A percentile compares a stretch with the other conserved stretches of the same genome.
These are phyloP conservation scores for Extremus antarcticus DNA, from an alignment of 495 filamentous ascomycete species.

Conservation along the genomic window DNA sequence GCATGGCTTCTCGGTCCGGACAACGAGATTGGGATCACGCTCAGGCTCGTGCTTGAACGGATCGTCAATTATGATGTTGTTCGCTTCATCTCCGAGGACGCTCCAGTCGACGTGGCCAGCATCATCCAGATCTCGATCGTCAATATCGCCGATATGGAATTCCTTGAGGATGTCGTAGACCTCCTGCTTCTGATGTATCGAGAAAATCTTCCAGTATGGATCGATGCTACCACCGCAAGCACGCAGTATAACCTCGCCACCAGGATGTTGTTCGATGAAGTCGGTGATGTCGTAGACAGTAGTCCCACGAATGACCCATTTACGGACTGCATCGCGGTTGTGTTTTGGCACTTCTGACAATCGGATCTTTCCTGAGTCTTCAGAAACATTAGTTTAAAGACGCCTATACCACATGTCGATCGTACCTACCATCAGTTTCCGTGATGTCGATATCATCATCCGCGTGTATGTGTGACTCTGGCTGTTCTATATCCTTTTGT, in stretches of 20 bases:
- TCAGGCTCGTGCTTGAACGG: slow-evolving; percentile 44
- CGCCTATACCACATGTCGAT: neutral
- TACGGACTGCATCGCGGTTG: slow-evolving; percentile 33
- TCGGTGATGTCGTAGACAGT: slow-evolving; percentile 52
- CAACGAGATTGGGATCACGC: slow-evolving; percentile 37
- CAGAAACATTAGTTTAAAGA: neutral
- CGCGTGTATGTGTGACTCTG: no score
- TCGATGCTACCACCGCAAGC: slow-evolving; percentile 47
- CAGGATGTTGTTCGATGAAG: slow-evolving; percentile 47
- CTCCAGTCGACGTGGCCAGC: slow-evolving; percentile 34
- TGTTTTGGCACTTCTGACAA: slow-evolving; percentile 42
- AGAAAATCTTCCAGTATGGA: slow-evolving; percentile 54
- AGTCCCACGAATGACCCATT: slow-evolving; percentile 43
- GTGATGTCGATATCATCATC: neutral
- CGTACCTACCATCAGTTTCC: neutral
- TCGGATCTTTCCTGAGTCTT: slow-evolving; percentile 24
- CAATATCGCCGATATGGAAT: slow-evolving; percentile 44
- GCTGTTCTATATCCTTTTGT: neutral
- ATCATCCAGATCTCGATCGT: slow-evolving; percentile 41
- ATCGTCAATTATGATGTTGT: slow-evolving; percentile 25
- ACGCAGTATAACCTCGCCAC: slow-evolving; percentile 49
- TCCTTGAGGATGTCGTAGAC: slow-evolving; percentile 47
- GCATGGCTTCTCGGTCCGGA: slow-evolving; percentile 40
- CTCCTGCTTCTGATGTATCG: slow-evolving; percentile 46
- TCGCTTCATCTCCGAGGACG: neutral